Evolutionary conservation across 176 grass and related monocot genomes (phyloP).

Genomic region (Musa beccarii): DNA sequence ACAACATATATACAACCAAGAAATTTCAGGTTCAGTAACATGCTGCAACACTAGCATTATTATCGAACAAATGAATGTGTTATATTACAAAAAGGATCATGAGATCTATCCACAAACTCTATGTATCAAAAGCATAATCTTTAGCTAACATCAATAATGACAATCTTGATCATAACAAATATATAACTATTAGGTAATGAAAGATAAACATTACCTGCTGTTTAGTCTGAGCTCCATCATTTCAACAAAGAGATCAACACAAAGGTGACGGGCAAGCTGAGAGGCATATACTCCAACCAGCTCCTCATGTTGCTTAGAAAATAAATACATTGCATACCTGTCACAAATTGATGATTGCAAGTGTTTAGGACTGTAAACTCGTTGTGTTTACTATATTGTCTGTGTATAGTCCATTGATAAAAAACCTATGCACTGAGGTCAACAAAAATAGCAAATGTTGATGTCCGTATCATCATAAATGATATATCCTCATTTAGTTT

Average conservation of each 20-base stretch:
- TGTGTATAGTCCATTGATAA: too few relatives aligned
- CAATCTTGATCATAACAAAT: not conserved
- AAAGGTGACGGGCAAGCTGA: constrained; percentile 76
- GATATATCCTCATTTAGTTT: too few relatives aligned
- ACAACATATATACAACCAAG: too few relatives aligned
- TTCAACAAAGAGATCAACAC: constrained; percentile 82
- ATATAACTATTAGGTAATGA: constrained; percentile 2
- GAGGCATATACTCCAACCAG: constrained; percentile 90
- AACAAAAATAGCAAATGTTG: too few relatives aligned
- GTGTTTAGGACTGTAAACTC: not conserved
- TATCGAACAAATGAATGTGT: not conserved
- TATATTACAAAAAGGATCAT: not conserved
- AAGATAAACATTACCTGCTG: constrained; percentile 46
- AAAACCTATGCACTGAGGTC: too few relatives aligned
- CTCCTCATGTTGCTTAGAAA: constrained; percentile 89
- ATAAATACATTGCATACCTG: constrained; percentile 91
- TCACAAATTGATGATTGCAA: not conserved
- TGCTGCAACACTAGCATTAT: not conserved
- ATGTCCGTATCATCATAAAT: too few relatives aligned
- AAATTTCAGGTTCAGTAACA: not conserved
- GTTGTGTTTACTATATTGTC: too few relatives aligned
- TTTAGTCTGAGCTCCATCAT: constrained; percentile 92
- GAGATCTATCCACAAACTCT: not conserved
- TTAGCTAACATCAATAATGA: not conserved
- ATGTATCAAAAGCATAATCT: not conserved